Conservation (phyloP, 345 rosid genomes). For the Draba incana region DNA sequence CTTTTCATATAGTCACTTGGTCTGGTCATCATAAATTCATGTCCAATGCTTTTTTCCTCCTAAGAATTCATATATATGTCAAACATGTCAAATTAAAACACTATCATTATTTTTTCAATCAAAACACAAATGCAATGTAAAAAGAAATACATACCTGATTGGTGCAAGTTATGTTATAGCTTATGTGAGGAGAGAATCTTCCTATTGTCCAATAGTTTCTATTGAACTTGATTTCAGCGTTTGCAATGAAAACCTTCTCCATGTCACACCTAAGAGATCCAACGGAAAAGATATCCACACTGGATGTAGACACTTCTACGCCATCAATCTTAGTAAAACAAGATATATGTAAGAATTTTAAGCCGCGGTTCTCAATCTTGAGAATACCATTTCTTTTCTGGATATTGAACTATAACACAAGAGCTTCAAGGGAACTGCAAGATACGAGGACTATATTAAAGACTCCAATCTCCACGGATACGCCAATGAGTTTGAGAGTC, state of each 20-base stretch:
- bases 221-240: constrained; percentile 9
- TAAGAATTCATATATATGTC: constrained; percentile 15
- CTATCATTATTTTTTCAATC: not conserved
- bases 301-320: constrained; percentile 18
- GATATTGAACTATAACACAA: not conserved
- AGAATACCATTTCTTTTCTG: not conserved
- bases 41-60: not conserved
- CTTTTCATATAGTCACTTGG: not conserved
- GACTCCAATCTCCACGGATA: not conserved
- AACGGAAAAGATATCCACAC: constrained; percentile 6
- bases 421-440: constrained; percentile 16
- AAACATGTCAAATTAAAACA: constrained; percentile 1
- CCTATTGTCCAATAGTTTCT: constrained; percentile 22
- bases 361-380: constrained; percentile 4
- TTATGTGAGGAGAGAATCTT: not conserved
- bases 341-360: not conserved
- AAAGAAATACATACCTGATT: constrained; percentile 9
- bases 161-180: not conserved
- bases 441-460: not conserved
- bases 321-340: not conserved
- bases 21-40: not conserved
- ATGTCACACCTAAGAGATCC: not conserved
- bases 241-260: constrained; percentile 1
- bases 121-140: not conserved
- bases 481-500: not conserved